phyloP scores from a whole-genome alignment of 169 alveolate genomes.

The Eimeria praecox region DNA sequence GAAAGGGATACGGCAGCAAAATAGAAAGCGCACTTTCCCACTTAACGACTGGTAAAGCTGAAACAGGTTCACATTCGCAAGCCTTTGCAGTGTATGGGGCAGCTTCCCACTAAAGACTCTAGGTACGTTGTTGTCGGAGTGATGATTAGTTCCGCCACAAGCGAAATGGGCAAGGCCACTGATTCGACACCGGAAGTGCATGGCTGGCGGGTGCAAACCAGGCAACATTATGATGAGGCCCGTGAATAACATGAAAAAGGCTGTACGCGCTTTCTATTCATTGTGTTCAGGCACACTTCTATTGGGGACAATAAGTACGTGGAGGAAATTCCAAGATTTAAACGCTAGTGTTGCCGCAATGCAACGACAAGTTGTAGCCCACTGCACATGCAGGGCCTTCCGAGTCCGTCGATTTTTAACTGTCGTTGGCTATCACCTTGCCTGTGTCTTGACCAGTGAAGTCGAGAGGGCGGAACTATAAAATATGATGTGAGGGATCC shows the following conservation, averaged over 20 bases:
- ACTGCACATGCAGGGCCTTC: not conserved
- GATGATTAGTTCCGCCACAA: not conserved
- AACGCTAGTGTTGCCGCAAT: not conserved
- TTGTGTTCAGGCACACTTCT: not conserved
- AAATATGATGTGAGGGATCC: not conserved
- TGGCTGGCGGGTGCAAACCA: not conserved
- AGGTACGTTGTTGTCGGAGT: not conserved
- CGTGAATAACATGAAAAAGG: not conserved
- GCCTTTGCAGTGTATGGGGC: not conserved
- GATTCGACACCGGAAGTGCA: not conserved
- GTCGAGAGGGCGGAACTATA: too few relatives aligned
- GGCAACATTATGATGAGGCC: not conserved
- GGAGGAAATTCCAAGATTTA: not conserved
- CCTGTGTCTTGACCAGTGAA: too few relatives aligned
- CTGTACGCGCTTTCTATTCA: not conserved
- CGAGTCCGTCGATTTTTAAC: too few relatives aligned
- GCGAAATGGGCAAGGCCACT: not conserved
- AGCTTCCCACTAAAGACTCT: not conserved
- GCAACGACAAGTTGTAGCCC: not conserved
- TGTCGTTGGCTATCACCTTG: too few relatives aligned
- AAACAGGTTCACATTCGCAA: not conserved
- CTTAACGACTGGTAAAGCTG: not conserved
- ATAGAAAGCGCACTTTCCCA: not conserved
- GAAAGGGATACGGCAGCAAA: not conserved
- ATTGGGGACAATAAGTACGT: not conserved